phyloP scores from a whole-genome alignment of 495 filamentous ascomycete species.

The Symbiotaphrina buchneri region DNA sequence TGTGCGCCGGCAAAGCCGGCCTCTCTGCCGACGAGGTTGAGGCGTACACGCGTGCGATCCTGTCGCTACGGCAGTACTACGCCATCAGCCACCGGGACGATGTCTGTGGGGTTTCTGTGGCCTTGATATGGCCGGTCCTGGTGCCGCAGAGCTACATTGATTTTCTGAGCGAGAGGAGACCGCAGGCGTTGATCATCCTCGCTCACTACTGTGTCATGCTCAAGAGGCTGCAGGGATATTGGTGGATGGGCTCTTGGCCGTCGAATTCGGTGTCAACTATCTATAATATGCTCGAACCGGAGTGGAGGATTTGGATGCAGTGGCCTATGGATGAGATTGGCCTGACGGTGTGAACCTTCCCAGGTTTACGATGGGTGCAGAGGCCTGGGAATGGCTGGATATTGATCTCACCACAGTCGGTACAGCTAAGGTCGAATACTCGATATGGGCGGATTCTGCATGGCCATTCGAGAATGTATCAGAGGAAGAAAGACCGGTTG shows the following conservation, averaged over 20 bases:
- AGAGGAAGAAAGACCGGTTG: no score
- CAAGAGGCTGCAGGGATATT: constrained; percentile 12
- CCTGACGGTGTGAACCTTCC: no score
- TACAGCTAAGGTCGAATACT: no score
- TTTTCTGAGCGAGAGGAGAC: constrained; percentile 7
- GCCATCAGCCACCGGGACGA: background rate
- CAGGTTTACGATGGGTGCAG: no score
- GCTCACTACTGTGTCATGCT: constrained; percentile 13
- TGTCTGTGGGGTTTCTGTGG: no score
- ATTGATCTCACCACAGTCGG: no score
- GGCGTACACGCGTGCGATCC: background rate
- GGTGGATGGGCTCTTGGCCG: constrained; percentile 15
- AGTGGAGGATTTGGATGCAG: constrained; percentile 9
- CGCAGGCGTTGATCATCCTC: constrained; percentile 11
- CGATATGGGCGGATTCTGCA: no score
- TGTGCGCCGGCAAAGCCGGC: background rate
- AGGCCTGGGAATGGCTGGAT: no score
- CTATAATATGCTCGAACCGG: constrained; percentile 6
- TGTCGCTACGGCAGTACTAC: background rate
- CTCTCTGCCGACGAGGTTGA: background rate
- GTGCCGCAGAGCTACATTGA: constrained; percentile 10
- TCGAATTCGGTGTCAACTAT: constrained; percentile 10
- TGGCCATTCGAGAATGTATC: no score
- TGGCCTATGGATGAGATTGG: constrained; percentile 10
- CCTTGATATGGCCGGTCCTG: constrained; percentile 10